These are phyloP conservation scores for Leonotis leonurus DNA, from an alignment of 257 asterid species.

Conservation along the genomic window DNA sequence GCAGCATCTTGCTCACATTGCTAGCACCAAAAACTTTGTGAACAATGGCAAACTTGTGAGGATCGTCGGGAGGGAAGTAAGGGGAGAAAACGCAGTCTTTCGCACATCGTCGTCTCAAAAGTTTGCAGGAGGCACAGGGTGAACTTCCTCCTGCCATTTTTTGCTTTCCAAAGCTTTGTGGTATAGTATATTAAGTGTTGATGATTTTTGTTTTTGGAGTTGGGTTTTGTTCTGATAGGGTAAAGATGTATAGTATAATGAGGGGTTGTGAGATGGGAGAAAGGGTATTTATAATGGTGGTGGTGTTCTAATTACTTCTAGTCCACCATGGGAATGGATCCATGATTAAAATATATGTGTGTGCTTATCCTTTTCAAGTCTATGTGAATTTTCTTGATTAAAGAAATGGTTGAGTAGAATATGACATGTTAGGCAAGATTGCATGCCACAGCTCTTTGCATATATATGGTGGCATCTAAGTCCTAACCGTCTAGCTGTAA, in stretches of 20 bases:
- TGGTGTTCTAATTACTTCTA: background rate
- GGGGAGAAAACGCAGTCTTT: conserved; percentile 89
- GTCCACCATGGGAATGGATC: conserved; percentile 10
- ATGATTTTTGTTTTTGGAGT: background rate
- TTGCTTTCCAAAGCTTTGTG: too few species aligned
- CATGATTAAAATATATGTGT: background rate
- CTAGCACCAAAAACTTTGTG: conserved; percentile 96
- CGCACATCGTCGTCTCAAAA: conserved; percentile 80
- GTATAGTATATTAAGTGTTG: background rate
- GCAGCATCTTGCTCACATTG: conserved; percentile 90
- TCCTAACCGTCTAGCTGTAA: too few species aligned
- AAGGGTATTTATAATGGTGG: conserved; percentile 31
- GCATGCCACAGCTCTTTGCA: conserved; percentile 1
- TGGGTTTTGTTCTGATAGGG: background rate
- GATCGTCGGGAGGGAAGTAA: conserved; percentile 88
- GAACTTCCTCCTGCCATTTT: conserved; percentile 66
- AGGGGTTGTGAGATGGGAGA: conserved; percentile 18
- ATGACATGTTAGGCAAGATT: conserved; percentile 11
- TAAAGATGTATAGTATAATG: background rate
- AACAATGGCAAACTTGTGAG: conserved; percentile 93
- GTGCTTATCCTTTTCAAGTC: conserved; percentile 11
- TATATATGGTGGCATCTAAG: background rate
- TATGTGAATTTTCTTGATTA: background rate
- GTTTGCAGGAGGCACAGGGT: conserved; percentile 91
- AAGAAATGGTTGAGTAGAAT: background rate